A percentile compares a stretch with the other conserved stretches of the same genome.
Conservation (phyloP, 495 filamentous ascomycete genomes). For the Penicillium psychrofluorescens region DNA sequence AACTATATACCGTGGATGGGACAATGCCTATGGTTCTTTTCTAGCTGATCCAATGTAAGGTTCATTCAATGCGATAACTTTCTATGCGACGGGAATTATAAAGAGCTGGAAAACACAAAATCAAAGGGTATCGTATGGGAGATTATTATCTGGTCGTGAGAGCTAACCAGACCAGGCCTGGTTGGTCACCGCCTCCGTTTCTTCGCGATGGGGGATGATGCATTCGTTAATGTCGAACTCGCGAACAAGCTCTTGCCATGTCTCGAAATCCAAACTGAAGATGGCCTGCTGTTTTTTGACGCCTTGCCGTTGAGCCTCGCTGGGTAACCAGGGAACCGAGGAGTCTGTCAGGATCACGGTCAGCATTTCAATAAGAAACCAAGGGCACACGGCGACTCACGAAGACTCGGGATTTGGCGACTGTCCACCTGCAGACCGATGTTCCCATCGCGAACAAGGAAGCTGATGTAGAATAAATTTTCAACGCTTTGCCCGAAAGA, state of each 20-base stretch:
- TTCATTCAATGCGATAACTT: no score
- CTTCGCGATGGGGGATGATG: conserved; percentile 78
- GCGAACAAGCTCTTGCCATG: conserved; percentile 69
- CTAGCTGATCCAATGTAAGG: no score
- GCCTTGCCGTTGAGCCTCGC: conserved; percentile 39
- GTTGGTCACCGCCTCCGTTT: conserved; percentile 45
- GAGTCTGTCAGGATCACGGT: conserved; percentile 25
- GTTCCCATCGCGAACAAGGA: conserved; percentile 81
- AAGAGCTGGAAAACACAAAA: neutral
- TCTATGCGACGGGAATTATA: no score
- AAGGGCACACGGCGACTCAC: conserved; percentile 42
- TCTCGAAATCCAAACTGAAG: conserved; percentile 73
- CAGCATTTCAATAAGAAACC: conserved; percentile 6
- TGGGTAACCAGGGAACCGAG: conserved; percentile 29
- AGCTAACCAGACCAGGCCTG: conserved; percentile 71
- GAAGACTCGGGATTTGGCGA: conserved; percentile 58
- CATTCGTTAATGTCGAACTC: conserved; percentile 65
- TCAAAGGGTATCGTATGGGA: conserved; percentile 9
- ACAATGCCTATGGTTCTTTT: no score
- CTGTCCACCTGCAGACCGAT: conserved; percentile 59
- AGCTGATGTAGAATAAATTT: conserved; percentile 95
- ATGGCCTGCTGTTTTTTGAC: conserved; percentile 73
- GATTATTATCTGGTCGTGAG: neutral
- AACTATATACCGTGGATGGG: no score
- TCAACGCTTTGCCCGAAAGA: conserved; percentile 96